These are phyloP conservation scores for Myotisia sp. DNA, from an alignment of 2,329 filamentous ascomycete species.

Conservation along the genomic window DNA sequence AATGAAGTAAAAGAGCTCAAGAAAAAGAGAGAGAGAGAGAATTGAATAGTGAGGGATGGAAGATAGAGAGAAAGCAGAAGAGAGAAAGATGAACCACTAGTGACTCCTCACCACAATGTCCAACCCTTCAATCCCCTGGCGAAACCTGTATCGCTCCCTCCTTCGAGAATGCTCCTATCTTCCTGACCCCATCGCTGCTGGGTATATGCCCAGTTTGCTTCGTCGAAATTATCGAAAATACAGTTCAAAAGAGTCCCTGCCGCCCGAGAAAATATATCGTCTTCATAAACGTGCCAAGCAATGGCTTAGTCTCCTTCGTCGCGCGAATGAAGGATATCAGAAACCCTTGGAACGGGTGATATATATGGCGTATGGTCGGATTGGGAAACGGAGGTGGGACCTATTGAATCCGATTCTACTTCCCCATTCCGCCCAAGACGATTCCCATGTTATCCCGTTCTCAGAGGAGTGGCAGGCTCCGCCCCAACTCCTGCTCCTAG, in stretches of 20 bases:
- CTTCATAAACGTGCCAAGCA: conserved; percentile 20
- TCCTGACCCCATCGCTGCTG: conserved; percentile 41
- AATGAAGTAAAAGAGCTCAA: background rate
- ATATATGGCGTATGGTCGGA: conserved; percentile 42
- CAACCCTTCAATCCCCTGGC: conserved; percentile 18
- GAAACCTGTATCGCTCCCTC: conserved; percentile 40
- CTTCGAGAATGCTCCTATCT: conserved; percentile 48
- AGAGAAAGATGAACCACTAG: background rate
- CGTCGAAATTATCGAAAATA: conserved; percentile 36
- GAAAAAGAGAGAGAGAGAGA: background rate
- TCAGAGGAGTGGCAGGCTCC: conserved; percentile 8
- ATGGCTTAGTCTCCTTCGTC: conserved; percentile 31
- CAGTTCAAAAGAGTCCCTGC: conserved; percentile 5
- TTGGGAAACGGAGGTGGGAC: conserved; percentile 38
- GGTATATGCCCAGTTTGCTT: conserved; percentile 37
- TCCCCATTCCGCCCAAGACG: conserved; percentile 8
- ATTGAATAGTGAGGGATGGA: background rate
- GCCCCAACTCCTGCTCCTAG: conserved; percentile 2
- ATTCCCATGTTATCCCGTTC: conserved; percentile 6
- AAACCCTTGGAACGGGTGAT: conserved; percentile 39
- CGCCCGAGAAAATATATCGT: conserved; percentile 2
- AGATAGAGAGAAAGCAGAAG: background rate
- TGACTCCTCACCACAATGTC: background rate
- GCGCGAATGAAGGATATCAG: conserved; percentile 44
- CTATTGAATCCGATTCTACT: conserved; percentile 25